Conservation (phyloP, 2,329 filamentous ascomycete genomes). For the Catunica adiposa region DNA sequence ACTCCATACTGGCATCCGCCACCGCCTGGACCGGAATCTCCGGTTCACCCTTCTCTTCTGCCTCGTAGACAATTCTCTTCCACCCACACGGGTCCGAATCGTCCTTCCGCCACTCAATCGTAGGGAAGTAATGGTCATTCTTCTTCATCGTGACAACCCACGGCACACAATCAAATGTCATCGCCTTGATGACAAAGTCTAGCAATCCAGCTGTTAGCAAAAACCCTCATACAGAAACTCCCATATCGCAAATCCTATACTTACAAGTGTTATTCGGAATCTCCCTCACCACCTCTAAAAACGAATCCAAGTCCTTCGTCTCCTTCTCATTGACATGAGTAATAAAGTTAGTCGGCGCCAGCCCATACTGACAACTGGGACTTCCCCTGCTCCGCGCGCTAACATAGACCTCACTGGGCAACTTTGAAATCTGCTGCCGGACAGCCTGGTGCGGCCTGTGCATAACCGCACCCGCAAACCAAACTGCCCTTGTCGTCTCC, state of each 20-base stretch:
- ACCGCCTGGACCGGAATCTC: not conserved
- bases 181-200: constrained; percentile 88
- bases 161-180: constrained; percentile 94
- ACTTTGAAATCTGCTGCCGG: constrained; percentile 87
- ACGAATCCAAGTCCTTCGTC: constrained; percentile 66
- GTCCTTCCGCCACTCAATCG: constrained; percentile 54
- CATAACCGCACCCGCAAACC: constrained; percentile 87
- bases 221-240: not conserved
- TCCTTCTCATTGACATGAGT: constrained; percentile 83
- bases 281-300: constrained; percentile 64
- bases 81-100: constrained; percentile 41
- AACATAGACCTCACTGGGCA: constrained; percentile 93
- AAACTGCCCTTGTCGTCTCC: constrained; percentile 80
- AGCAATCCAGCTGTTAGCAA: too few relatives aligned
- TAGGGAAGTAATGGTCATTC: constrained; percentile 88
- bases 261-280: constrained; percentile 89
- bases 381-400: constrained; percentile 71
- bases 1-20: not conserved
- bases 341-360: constrained; percentile 94
- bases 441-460: constrained; percentile 93
- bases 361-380: constrained; percentile 73
- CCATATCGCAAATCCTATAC: constrained; percentile 18
- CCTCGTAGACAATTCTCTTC: constrained; percentile 34
- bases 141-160: constrained; percentile 99
- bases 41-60: constrained; percentile 1